A percentile compares a stretch with the other conserved stretches of the same genome.
phyloP scores from a whole-genome alignment of 2,329 filamentous ascomycete genomes.

The Fusarium beomiforme region DNA sequence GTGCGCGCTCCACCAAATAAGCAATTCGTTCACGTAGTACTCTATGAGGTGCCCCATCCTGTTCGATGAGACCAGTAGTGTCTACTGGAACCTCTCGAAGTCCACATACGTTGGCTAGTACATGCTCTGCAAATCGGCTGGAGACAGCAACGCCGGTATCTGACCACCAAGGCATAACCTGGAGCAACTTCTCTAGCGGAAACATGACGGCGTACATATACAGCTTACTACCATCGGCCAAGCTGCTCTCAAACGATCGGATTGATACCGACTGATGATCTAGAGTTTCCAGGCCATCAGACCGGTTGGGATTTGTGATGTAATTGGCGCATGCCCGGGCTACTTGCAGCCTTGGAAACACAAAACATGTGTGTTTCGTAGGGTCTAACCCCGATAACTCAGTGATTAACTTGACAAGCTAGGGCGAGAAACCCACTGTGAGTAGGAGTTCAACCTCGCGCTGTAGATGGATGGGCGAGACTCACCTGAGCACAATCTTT shows the following conservation, averaged over 20 bases:
- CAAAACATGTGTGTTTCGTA: background rate
- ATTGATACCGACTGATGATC: background rate
- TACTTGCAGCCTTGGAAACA: background rate
- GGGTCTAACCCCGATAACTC: background rate
- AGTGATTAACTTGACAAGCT: background rate
- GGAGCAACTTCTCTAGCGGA: background rate
- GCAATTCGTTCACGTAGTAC: background rate
- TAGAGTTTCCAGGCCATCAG: background rate
- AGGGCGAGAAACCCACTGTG: background rate
- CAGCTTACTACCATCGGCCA: background rate
- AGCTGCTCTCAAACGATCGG: background rate
- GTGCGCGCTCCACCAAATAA: background rate
- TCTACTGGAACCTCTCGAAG: background rate
- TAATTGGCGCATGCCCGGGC: background rate
- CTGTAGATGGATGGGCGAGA: background rate
- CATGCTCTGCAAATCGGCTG: background rate
- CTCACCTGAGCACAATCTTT: background rate
- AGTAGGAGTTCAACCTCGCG: background rate
- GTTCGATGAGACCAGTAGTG: background rate
- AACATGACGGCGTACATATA: background rate
- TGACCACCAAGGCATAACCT: background rate
- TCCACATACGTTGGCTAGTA: background rate
- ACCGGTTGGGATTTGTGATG: background rate
- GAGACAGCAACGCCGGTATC: background rate
- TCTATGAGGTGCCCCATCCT: background rate